phyloP scores from a whole-genome alignment of 2,329 filamentous ascomycete genomes.

The Scedosporium dehoogii region DNA sequence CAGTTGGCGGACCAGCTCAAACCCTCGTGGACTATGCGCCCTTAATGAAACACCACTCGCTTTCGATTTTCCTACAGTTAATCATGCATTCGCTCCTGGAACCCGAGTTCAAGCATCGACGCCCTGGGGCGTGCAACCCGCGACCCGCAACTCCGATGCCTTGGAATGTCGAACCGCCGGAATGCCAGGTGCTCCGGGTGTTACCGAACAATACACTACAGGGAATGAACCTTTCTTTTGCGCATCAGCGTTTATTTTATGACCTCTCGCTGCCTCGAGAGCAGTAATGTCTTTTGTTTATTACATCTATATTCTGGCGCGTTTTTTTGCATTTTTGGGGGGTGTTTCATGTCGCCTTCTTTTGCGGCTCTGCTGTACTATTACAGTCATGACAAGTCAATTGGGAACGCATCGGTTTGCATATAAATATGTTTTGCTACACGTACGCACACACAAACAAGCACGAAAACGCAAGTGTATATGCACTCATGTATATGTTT shows the following conservation, averaged over 20 bases:
- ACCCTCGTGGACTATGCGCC: conserved; percentile 25
- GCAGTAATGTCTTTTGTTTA: not conserved
- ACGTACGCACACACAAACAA: not conserved
- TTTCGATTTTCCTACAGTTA: not conserved
- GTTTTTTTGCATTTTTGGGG: not conserved
- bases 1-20: conserved; percentile 53
- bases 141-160: not conserved
- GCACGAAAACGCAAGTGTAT: not conserved
- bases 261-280: not conserved
- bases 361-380: not conserved
- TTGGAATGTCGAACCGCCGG: not conserved
- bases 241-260: not conserved
- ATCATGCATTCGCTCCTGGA: not conserved
- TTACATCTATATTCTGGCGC: not conserved
- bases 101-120: not conserved
- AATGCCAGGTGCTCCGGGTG: not conserved
- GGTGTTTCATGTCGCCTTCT: not conserved
- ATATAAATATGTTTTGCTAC: conserved; percentile 9
- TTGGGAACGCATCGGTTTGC: conserved; percentile 9
- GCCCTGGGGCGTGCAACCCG: not conserved
- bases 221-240: not conserved
- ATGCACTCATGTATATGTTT: not conserved
- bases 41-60: not conserved
- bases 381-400: conserved; percentile 6
- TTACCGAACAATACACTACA: not conserved